Evolutionary conservation across 169 alveolate species (phyloP), one percentile per base, ranked within the genome.

Genomic region (Plasmodium malariae): DNA sequence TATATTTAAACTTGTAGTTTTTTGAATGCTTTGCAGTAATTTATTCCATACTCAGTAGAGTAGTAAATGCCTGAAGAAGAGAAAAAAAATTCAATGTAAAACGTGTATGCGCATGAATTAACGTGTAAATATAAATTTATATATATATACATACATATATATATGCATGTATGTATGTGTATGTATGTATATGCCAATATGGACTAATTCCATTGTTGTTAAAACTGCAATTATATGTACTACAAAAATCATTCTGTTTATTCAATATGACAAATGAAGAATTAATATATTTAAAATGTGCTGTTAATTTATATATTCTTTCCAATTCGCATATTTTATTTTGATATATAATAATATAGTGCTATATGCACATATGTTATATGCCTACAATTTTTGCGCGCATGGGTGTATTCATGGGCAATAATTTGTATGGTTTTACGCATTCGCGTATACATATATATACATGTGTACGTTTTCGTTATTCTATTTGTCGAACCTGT

Each of bases 31-130:
- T 60, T 76, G 70, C 88, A 76, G 24, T 60, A 37, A 9, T 45
- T 24, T 76, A 76, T 76, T 7, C 88, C 88, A 26, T 76, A 76
- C 17, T 76, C 88, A 40, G 88, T 76, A 48, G 88, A 76, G 51
- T 62, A 76, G 59, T 76, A 76, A 21, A 51, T 76, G 0, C 88
- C 88, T 76, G 51, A 57, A 51, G 37, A 4, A 51, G n/a, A 37
- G 34, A 19, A 60, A 43, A n/a, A 55, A 55, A 11, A 36, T 2
- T 3, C 3, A 40, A 9, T 40, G 51, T 40, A 40, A 5, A 40
- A 40, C 51, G 51, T 9, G 51, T 40, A 40, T 9, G 51, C 51
- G 51, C 51, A 40, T 9, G 51, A 40, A 40, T 40, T 5, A 6
- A 40, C 9, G 9, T 40, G 9, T 40, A 40, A 6, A 9, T 40